phyloP scores from a whole-genome alignment of 176 grass and related monocot species.

The Cenchrus fungigraminus region DNA sequence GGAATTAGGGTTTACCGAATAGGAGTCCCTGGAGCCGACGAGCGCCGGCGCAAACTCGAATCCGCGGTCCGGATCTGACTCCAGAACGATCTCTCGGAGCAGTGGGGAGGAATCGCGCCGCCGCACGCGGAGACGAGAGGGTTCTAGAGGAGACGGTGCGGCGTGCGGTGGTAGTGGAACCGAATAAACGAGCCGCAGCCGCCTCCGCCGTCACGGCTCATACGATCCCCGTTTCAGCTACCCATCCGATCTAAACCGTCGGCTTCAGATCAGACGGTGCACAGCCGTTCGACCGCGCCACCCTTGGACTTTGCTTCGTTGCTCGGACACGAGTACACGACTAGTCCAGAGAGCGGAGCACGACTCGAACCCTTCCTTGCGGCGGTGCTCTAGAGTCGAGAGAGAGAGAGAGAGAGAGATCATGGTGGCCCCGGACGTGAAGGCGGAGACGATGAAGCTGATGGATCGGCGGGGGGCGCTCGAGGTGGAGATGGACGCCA shows the following conservation, averaged over 20 bases:
- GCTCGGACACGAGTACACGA: neutral
- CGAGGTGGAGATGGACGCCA: slow-evolving; percentile 82
- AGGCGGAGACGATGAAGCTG: slow-evolving; percentile 78
- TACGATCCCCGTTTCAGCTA: neutral
- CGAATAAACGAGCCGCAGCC: neutral
- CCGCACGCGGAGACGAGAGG: slow-evolving; percentile 21
- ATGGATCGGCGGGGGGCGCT: slow-evolving; percentile 55
- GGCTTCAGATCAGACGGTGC: neutral
- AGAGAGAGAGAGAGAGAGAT: slow-evolving; percentile 24
- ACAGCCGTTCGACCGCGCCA: neutral
- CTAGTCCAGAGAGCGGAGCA: too few relatives aligned
- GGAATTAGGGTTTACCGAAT: neutral
- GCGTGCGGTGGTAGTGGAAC: neutral
- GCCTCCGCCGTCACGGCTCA: neutral
- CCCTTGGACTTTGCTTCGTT: neutral
- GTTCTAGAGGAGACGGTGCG: slow-evolving; percentile 26
- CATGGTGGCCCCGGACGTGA: slow-evolving; percentile 92
- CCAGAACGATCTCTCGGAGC: neutral
- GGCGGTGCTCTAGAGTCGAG: neutral
- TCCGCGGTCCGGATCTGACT: neutral
- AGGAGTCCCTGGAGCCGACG: neutral
- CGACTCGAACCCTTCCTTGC: neutral
- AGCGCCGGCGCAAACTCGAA: neutral
- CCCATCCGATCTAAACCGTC: neutral
- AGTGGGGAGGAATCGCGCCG: neutral